These are phyloP conservation scores for Melampsora abietis-canadensis DNA, from an alignment of 1,284 basidiomycete species.

Conservation along the genomic window DNA sequence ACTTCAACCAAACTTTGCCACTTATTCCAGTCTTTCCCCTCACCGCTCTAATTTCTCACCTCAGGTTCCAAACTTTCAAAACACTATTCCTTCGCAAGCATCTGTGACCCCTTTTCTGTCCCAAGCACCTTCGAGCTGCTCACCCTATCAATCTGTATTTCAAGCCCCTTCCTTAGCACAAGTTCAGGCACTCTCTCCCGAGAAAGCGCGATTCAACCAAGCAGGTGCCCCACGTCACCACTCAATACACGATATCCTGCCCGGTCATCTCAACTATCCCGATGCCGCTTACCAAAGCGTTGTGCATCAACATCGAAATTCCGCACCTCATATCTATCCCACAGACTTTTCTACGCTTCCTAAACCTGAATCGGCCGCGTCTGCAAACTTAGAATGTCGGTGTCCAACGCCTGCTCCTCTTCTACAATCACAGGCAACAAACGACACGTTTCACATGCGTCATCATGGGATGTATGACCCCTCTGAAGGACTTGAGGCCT, in stretches of 20 bases:
- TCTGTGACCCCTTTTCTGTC: background rate
- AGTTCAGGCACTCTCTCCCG: background rate
- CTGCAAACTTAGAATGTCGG: background rate
- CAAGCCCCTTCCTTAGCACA: background rate
- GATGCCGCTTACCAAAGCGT: conserved; percentile 3
- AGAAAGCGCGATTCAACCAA: background rate
- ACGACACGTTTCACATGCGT: background rate
- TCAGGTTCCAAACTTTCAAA: background rate
- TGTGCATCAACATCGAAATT: conserved; percentile 7
- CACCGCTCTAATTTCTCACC: background rate
- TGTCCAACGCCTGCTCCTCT: background rate
- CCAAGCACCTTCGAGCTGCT: background rate
- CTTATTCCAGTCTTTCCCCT: background rate
- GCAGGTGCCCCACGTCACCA: background rate
- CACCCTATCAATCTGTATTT: background rate
- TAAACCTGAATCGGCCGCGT: background rate
- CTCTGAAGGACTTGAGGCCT: conserved; percentile 6
- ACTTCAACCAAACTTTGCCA: background rate
- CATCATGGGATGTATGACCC: conserved; percentile 29
- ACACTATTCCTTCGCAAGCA: background rate
- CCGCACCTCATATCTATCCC: background rate
- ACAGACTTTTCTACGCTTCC: background rate
- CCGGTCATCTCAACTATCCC: background rate
- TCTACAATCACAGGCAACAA: background rate
- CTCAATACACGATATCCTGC: conserved; percentile 3